These are phyloP conservation scores for Vaccinium vitisidaea DNA, from an alignment of 148 eudicot species.

Conservation along the genomic window DNA sequence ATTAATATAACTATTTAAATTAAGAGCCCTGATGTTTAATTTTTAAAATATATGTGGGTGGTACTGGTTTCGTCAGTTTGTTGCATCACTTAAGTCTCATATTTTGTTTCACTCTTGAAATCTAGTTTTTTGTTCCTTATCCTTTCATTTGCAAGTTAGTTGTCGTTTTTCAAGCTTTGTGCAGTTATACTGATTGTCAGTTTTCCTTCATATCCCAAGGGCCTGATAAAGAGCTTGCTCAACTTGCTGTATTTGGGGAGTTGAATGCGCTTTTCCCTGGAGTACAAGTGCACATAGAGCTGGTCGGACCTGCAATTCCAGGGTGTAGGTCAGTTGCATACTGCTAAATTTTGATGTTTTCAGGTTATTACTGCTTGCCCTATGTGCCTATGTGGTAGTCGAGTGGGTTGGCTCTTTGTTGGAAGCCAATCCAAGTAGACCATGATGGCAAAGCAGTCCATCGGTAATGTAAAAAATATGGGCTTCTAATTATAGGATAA, in stretches of 20 bases:
- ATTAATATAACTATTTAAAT: no score
- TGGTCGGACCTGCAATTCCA: conserved; percentile 85
- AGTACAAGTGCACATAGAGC: conserved; percentile 46
- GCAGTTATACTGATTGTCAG: neutral
- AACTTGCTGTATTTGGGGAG: conserved; percentile 76
- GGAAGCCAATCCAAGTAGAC: neutral
- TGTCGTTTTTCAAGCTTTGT: neutral
- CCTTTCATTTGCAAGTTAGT: neutral
- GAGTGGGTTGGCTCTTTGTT: neutral
- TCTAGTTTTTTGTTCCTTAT: no score
- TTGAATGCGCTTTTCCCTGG: conserved; percentile 72
- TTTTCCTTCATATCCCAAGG: conserved; percentile 41
- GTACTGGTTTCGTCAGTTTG: no score
- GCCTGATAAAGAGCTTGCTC: conserved; percentile 84
- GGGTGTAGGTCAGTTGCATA: conserved; percentile 44
- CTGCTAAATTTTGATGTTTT: neutral
- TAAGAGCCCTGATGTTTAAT: no score
- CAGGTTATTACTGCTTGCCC: neutral
- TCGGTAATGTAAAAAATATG: neutral
- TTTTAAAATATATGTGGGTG: no score
- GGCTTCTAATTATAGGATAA: neutral
- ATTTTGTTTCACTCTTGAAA: no score
- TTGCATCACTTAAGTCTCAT: no score
- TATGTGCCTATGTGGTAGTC: neutral
- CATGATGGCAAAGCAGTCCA: neutral